Percentiles rank a stretch among this genome's conserved stretches.
Evolutionary conservation across 495 filamentous ascomycete genomes (phyloP).

Genomic region (Durotheca rogersii): DNA sequence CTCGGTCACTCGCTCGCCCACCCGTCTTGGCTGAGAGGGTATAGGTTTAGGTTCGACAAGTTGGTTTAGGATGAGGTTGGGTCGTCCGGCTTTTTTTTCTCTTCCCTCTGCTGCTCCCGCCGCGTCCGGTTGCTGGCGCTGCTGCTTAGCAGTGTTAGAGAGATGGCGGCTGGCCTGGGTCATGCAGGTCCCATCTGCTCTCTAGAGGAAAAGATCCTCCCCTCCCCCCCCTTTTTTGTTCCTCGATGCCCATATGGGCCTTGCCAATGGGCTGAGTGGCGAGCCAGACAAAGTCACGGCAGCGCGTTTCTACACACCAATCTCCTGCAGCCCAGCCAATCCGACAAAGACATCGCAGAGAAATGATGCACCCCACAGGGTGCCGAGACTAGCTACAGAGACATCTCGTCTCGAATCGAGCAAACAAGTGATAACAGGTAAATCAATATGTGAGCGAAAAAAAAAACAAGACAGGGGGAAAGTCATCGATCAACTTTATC

Average conservation of each 20-base stretch:
- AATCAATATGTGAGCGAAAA: constrained; percentile 2
- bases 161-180: background rate
- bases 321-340: constrained; percentile 14
- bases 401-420: constrained; percentile 2
- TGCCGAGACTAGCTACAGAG: background rate
- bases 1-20: too few species aligned
- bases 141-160: background rate
- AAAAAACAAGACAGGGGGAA: constrained; percentile 9
- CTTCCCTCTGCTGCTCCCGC: too few species aligned
- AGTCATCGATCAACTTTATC: too few species aligned
- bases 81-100: too few species aligned
- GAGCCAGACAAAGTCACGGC: constrained; percentile 20
- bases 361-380: constrained; percentile 1
- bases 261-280: constrained; percentile 11
- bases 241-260: background rate
- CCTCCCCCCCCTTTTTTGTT: constrained; percentile 3
- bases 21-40: too few species aligned
- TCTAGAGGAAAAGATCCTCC: too few species aligned
- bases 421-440: background rate
- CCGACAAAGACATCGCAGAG: constrained; percentile 4
- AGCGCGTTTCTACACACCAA: constrained; percentile 17
- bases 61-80: background rate
- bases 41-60: too few species aligned
- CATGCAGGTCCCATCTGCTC: constrained; percentile 10
- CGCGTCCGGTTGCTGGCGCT: background rate